Percentiles rank a stretch among this genome's conserved stretches.
Conservation (phyloP, 306 rosid species). For the Astragalus membranaceus region DNA sequence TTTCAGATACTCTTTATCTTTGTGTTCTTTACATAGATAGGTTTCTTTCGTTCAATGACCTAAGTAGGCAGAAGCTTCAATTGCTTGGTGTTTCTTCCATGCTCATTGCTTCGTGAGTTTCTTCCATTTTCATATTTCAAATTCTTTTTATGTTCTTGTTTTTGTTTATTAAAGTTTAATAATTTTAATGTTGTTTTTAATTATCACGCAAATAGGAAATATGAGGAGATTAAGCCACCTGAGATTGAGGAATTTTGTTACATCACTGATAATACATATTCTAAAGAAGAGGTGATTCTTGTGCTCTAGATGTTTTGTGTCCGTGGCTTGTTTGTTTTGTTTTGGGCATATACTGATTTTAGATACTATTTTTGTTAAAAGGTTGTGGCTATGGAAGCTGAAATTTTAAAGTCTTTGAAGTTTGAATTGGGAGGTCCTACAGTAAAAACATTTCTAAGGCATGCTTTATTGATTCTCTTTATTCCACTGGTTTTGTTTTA, state of each 20-base stretch:
- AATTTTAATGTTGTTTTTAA: neutral
- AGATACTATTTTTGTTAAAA: neutral
- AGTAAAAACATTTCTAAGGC: constrained; percentile 72
- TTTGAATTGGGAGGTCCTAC: constrained; percentile 92
- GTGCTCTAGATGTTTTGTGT: neutral
- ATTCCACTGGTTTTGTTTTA: neutral
- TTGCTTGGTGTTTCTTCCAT: constrained; percentile 73
- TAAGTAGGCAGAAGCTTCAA: constrained; percentile 51
- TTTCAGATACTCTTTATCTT: constrained; percentile 66
- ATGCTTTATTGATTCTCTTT: constrained; percentile 1
- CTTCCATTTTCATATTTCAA: neutral
- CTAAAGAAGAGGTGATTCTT: constrained; percentile 53
- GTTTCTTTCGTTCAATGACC: constrained; percentile 45
- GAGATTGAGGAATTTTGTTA: constrained; percentile 72
- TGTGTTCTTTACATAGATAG: constrained; percentile 56
- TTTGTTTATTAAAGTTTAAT: neutral
- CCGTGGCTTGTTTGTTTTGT: neutral
- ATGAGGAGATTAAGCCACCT: constrained; percentile 86
- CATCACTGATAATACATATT: constrained; percentile 72
- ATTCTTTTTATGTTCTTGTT: neutral
- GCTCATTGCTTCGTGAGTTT: constrained; percentile 82
- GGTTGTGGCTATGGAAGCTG: constrained; percentile 89
- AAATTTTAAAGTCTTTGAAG: constrained; percentile 53
- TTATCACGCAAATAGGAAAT: constrained; percentile 43
- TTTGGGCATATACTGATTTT: neutral